Evolutionary conservation across 148 eudicot species (phyloP), one percentile per base, ranked within the genome.

Genomic region (Fagopyrum tataricum): DNA sequence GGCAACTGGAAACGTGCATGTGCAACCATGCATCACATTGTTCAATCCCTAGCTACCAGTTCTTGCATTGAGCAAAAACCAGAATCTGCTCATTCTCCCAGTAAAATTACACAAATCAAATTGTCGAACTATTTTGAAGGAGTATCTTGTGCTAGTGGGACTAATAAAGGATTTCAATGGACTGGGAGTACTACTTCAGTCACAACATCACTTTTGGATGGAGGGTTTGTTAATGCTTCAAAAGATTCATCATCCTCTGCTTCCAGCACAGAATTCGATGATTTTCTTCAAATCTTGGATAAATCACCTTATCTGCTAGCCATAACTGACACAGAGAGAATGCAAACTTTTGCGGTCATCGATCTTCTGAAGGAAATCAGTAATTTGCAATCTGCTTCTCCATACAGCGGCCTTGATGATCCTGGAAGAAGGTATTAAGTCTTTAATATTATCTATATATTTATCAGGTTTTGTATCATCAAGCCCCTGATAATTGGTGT

Each of bases 1-100:
- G 99, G 99, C 77, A 84, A 89, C 76, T 96, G 94, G 96, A 86
- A 85, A 81, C 97, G 99, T 79, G 90, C 99, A 79, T 79, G 79
- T 76, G 78, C 82, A 67, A 85, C 91, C 77, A 70, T 96, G 66
- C 78, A 71, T 43, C 89, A 90, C 78, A 91, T 96, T 74, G 77
- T 78, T 72, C 85, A 90, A 40, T 77, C 79, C 70, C 59, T 84
- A 71, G 68, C 84, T 76, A 81, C 88, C 70, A 74, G 44, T 75
- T 72, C 82, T 61, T 41, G 72, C 24, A 76, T 56, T 76, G 75
- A 68, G 73, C 74, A 68, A 75, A 76, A 74, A 73, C 49, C 46
- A 43, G 51, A 23, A 70, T 23, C 76, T 73, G 42, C 70, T 51
- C 75, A 76, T 56, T 72, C 82, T 70, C 67, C 80, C 51, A 70